A percentile compares a stretch with the other conserved stretches of the same genome.
These are phyloP conservation scores for Mortierella hygrophila DNA, from an alignment of 192 early-diverging fungal genomes.

Conservation along the genomic window DNA sequence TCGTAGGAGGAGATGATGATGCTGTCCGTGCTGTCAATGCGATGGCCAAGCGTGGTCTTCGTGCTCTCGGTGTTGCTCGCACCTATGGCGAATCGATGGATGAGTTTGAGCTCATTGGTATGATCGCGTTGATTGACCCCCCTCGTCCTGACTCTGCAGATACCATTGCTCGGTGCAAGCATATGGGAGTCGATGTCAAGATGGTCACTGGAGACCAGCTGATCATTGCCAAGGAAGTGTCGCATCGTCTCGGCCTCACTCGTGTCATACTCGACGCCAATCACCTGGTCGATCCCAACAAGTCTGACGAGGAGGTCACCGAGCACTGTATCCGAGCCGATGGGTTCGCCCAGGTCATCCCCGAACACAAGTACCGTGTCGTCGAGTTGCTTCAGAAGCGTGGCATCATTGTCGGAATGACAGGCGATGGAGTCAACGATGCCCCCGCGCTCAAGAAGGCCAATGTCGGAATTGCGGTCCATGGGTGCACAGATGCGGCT, in stretches of 20 bases:
- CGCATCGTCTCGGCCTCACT: slow-evolving; percentile 88
- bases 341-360: slow-evolving; percentile 97
- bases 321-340: slow-evolving; percentile 90
- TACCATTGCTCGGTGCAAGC: slow-evolving; percentile 87
- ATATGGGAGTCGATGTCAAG: slow-evolving; percentile 93
- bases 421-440: slow-evolving; percentile 98
- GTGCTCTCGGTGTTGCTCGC: slow-evolving; percentile 92
- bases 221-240: slow-evolving; percentile 95
- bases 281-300: slow-evolving; percentile 81
- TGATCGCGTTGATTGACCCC: slow-evolving; percentile 93
- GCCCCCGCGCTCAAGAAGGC: slow-evolving; percentile 98
- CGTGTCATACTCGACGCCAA: slow-evolving; percentile 92
- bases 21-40: slow-evolving; percentile 85
- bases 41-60: slow-evolving; percentile 84
- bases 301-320: slow-evolving; percentile 84
- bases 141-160: slow-evolving; percentile 90
- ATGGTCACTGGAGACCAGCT: slow-evolving; percentile 98
- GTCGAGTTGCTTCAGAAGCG: slow-evolving; percentile 94
- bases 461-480: slow-evolving; percentile 96
- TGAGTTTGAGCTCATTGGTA: slow-evolving; percentile 86
- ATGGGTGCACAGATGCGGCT: slow-evolving; percentile 96
- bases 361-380: slow-evolving; percentile 97
- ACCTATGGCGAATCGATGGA: slow-evolving; percentile 76
- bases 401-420: slow-evolving; percentile 91
- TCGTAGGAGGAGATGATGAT: slow-evolving; percentile 86